phyloP scores from a whole-genome alignment of 78 protist genomes.

The Dictyostelium discoideum region DNA sequence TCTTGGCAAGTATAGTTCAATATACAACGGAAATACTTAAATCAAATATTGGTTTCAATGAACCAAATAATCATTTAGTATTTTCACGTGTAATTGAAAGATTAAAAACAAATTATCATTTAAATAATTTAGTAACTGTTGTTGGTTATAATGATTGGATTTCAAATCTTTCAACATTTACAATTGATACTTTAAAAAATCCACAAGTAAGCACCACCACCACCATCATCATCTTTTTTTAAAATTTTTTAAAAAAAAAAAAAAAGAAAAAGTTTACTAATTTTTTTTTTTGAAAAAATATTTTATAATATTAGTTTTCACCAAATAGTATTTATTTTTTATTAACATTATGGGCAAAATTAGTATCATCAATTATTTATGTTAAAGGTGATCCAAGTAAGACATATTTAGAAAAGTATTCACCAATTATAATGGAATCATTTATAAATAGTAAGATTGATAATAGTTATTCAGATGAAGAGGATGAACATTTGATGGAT shows the following conservation, averaged over 20 bases:
- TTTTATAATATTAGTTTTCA: conserved; percentile 28
- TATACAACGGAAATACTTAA: neutral
- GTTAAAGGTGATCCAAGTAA: conserved; percentile 63
- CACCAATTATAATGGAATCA: conserved; percentile 63
- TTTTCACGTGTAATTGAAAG: conserved; percentile 66
- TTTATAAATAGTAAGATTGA: conserved; percentile 45
- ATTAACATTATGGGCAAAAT: conserved; percentile 65
- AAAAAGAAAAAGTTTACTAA: neutral
- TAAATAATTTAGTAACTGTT: conserved; percentile 23
- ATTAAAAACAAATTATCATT: conserved; percentile 58
- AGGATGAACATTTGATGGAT: conserved; percentile 68
- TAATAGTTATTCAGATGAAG: conserved; percentile 45
- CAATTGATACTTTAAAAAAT: conserved; percentile 59
- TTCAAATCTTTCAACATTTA: conserved; percentile 27
- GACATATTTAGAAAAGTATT: conserved; percentile 31
- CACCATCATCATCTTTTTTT: too few relatives aligned
- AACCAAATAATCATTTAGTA: conserved; percentile 56
- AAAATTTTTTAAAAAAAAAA: too few relatives aligned
- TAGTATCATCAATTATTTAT: conserved; percentile 55
- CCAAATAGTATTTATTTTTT: conserved; percentile 75
- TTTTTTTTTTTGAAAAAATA: neutral
- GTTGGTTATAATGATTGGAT: conserved; percentile 49
- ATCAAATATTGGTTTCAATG: conserved; percentile 30
- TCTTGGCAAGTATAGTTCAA: conserved; percentile 7
- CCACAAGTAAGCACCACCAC: conserved; percentile 70